Conservation (phyloP, 176 grass and related monocot genomes). For the Thalia dealbata region DNA sequence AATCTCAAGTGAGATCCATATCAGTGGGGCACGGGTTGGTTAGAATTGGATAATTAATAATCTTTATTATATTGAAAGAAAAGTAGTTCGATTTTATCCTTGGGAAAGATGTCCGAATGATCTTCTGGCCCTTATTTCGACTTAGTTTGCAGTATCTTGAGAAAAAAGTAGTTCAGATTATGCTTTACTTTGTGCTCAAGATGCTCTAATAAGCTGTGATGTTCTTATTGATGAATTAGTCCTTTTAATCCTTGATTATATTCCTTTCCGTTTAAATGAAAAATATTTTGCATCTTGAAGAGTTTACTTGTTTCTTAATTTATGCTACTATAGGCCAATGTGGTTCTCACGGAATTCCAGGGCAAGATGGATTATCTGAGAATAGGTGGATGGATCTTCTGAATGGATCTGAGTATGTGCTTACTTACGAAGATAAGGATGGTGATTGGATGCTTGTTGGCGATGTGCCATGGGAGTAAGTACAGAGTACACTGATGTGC, state of each 20-base stretch:
- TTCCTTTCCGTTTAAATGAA: not conserved
- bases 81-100: too few relatives aligned
- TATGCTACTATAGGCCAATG: slow-evolving; percentile 21
- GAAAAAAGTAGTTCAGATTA: too few relatives aligned
- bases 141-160: too few relatives aligned
- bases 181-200: not conserved
- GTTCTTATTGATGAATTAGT: not conserved
- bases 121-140: too few relatives aligned
- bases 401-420: slow-evolving; percentile 51
- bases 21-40: too few relatives aligned
- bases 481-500: slow-evolving; percentile 1
- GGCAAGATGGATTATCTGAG: slow-evolving; percentile 42
- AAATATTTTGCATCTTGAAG: slow-evolving; percentile 3
- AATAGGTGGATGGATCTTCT: slow-evolving; percentile 26
- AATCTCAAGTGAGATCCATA: too few relatives aligned
- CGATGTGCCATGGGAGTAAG: slow-evolving; percentile 76
- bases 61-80: too few relatives aligned
- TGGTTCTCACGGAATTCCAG: slow-evolving; percentile 24
- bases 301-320: slow-evolving; percentile 32
- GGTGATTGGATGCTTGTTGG: slow-evolving; percentile 83
- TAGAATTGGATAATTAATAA: not conserved
- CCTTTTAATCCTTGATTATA: not conserved
- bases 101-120: not conserved
- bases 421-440: slow-evolving; percentile 86
- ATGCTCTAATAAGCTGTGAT: not conserved